Conservation (phyloP, 306 rosid species). For the Cicer pinnatifidum region DNA sequence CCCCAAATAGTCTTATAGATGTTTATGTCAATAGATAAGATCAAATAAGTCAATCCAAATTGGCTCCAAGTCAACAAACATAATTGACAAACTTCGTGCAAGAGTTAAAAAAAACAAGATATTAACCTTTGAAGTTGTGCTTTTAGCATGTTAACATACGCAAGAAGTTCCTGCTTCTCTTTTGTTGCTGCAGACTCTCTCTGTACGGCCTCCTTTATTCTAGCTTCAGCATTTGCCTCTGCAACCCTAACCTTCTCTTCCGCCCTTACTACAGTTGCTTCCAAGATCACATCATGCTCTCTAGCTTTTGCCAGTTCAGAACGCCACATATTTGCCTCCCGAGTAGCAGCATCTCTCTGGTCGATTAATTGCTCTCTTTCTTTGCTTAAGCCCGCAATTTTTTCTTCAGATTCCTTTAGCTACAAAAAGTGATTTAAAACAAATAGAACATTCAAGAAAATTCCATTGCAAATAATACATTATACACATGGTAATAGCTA, state of each 20-base stretch:
- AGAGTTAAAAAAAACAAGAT: slow-evolving; percentile 43
- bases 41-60: too few relatives aligned
- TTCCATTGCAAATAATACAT: slow-evolving; percentile 25
- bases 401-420: slow-evolving; percentile 75
- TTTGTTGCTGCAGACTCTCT: slow-evolving; percentile 70
- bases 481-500: background rate
- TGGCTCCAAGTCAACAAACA: background rate
- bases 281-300: slow-evolving; percentile 83
- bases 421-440: slow-evolving; percentile 46
- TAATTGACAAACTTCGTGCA: slow-evolving; percentile 28
- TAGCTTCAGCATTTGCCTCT: slow-evolving; percentile 75
- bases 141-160: slow-evolving; percentile 76
- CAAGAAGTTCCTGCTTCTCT: slow-evolving; percentile 87
- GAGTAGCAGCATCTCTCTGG: slow-evolving; percentile 82
- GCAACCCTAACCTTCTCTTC: slow-evolving; percentile 93
- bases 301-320: slow-evolving; percentile 95
- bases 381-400: slow-evolving; percentile 56
- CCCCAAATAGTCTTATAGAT: too few relatives aligned
- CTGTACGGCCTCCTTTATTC: slow-evolving; percentile 79
- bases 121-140: slow-evolving; percentile 89
- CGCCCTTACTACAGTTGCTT: slow-evolving; percentile 85
- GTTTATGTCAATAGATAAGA: too few relatives aligned
- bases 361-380: slow-evolving; percentile 77
- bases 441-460: slow-evolving; percentile 28
- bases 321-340: slow-evolving; percentile 96